A percentile compares a stretch with the other conserved stretches of the same genome.
phyloP scores from a whole-genome alignment of 345 rosid species.

The Arabidopsis thaliana region TAIR10.1 NC_003076.8:2455501-2456000 shows the following conservation, averaged over 20 bases:
- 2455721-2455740: conserved; percentile 26
- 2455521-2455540: neutral
- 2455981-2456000: conserved; percentile 79
- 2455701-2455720: neutral
- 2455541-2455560: neutral
- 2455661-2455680: conserved; percentile 8
- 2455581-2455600: conserved; percentile 5
- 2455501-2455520: too few species aligned
- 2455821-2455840: conserved; percentile 51
- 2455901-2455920: conserved; percentile 91
- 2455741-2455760: conserved; percentile 46
- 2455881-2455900: conserved; percentile 89
- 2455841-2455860: conserved; percentile 51
- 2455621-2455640: neutral
- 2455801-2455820: conserved; percentile 40
- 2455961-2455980: conserved; percentile 77
- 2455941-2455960: conserved; percentile 92
- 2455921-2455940: conserved; percentile 91
- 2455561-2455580: neutral
- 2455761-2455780: conserved; percentile 57
- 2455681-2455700: conserved; percentile 1
- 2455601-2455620: neutral
- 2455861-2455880: conserved; percentile 67
- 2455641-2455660: conserved; percentile 3
- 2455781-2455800: conserved; percentile 70